Percentiles rank a stretch among this genome's conserved stretches.
These are phyloP conservation scores for Linanthus parryae DNA, from an alignment of 148 eudicot genomes.

Conservation along the genomic window DNA sequence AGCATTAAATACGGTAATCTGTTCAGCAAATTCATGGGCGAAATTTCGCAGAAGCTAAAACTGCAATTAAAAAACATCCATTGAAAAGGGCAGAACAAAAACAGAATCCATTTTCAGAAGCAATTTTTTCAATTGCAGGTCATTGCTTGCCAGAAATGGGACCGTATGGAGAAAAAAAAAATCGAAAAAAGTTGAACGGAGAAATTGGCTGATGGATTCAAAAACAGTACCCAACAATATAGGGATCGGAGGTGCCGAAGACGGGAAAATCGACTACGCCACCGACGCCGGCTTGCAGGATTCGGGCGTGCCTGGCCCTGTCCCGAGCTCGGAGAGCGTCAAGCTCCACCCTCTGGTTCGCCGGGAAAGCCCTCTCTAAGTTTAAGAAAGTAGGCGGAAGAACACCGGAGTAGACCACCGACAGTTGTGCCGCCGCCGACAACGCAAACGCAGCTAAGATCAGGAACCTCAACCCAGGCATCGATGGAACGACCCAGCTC, in stretches of 20 bases:
- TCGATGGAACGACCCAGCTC: too few relatives aligned
- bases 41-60: too few relatives aligned
- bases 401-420: conserved; percentile 16
- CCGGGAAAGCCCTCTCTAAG: conserved; percentile 68
- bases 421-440: conserved; percentile 16
- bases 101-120: too few relatives aligned
- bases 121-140: too few relatives aligned
- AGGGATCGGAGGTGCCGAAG: conserved; percentile 74
- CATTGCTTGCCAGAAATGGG: too few relatives aligned
- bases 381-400: conserved; percentile 35
- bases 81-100: too few relatives aligned
- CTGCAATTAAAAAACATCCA: too few relatives aligned
- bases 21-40: too few relatives aligned
- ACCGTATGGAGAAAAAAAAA: too few relatives aligned
- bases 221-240: conserved; percentile 48
- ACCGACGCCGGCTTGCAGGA: conserved; percentile 45
- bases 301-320: conserved; percentile 55
- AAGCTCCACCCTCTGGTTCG: conserved; percentile 45
- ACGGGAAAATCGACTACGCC: conserved; percentile 78
- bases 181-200: too few relatives aligned
- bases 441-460: conserved; percentile 20
- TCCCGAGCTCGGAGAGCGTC: conserved; percentile 52
- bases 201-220: too few relatives aligned
- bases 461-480: conserved; percentile 11
- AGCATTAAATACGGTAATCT: too few relatives aligned